Evolutionary conservation across 2,329 filamentous ascomycete genomes (phyloP), one percentile per base, ranked within the genome.

Genomic region (Exophiala viscosa): DNA sequence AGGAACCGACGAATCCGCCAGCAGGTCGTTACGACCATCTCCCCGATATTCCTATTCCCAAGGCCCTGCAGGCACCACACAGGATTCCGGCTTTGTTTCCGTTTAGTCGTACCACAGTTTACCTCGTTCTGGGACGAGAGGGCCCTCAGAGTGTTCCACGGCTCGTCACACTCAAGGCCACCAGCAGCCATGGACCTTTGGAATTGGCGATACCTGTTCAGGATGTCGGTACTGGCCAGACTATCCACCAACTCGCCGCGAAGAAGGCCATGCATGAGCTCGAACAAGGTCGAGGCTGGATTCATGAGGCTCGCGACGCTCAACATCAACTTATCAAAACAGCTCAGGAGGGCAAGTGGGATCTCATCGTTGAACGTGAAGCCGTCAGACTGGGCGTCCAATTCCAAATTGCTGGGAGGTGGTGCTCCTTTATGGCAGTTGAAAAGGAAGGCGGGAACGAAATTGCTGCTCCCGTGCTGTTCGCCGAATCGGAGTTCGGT

Each of bases 381-480:
- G 84, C 79, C 7, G 83, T 89, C 1, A 72, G 80, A 0, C 72
- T 90, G 0, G 86, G 86, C 0, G 75, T 84, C 10, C 73, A 76
- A 51, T 88, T 82, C 62, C 84, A 88, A 61, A 79, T 90, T 7
- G 80, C 77, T 2, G 81, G 84, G 1, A 86, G 84, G 63, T 87
- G 82, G 79, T 87, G 82, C 62, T 87, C 85, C 0, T 90, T 90
- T 57, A 81, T 90, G 2, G 87, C 87, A 2, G 74, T 87, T 1
- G 75, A 84, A 55, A 70, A 74, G 7, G 17, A 33, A 11, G 3
- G 14, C 33, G 43, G 38, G 18, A 23, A 20, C 18, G 17, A 48
- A 23, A 33, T 18, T 33, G 14, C 7, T 31, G 11, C 36, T 20
- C 23, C 28, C 38, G 5, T 20, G 17, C 18, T 11, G 7, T 40